Evolutionary conservation across 352 stramenopile genomes (phyloP), one percentile per base, ranked within the genome.

Genomic region (Globisporangium recalcitrans): DNA sequence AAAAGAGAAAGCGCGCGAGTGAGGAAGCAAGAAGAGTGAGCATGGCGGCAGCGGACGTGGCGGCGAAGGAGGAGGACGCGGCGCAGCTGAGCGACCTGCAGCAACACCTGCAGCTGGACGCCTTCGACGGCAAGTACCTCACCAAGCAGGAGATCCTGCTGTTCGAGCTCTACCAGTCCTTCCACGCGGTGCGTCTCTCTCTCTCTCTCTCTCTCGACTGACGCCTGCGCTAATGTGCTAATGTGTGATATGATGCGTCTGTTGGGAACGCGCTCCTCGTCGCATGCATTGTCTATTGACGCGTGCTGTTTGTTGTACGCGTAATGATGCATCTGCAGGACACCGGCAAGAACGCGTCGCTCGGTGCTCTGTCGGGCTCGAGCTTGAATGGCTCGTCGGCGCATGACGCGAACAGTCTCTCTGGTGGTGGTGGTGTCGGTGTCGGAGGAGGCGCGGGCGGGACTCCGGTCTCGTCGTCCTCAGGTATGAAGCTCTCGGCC

Each of bases 141-240:
- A 93, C 84, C 42, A 67, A 71, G 42, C 84, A 93, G 66, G 84
- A 93, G 68, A 90, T 90, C 32, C 68, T 91, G 22, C 64, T 93
- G 27, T 55, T 86, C 27, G 73, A 90, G 59, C 74, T 91, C 32
- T 93, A 87, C 60, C 66, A 85, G 57, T 66, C 78, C 48, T 64
- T 75, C 44, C 46, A 58, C 16, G n/a, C 59, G 14, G 73, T 72
- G 51, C 47, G 68, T 56, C 31, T 34, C 47, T 46, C 52, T 55
- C 32, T 44, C 19, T 36, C n/a, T n/a, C n/a, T n/a, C n/a, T n/a
- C n/a, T n/a, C n/a, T n/a, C n/a, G n/a, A 42, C 24, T 10, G n/a
- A 19, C 8, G 27, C 26, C 6, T 52, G 10, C 16, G 22, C n/a
- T n/a, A n/a, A n/a, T n/a, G n/a, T n/a, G n/a, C n/a, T n/a, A n/a